Base-by-base conservation (phyloP, 768 basidiomycete genomes). In the Russula compacta region DNA sequence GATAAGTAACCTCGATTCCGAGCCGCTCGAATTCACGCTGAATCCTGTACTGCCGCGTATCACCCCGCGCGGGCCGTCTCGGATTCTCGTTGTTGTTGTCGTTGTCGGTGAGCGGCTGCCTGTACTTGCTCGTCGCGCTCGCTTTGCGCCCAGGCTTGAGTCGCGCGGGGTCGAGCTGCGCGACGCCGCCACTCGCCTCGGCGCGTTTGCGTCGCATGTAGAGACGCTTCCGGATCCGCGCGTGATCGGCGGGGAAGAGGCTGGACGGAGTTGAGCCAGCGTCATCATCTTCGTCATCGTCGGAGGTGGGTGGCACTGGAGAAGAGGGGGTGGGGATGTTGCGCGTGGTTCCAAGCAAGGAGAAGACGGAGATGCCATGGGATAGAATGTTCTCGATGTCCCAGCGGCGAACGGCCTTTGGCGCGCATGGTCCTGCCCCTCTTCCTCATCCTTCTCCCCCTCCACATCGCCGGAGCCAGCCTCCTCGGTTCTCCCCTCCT, bases 191-290 rank as follows among this genome's bases (percentile, higher is more conserved):
- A 33, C 68, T 67, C 36, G 75, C 71, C 33, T 75, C 71, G 3
- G 88, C 87, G 46, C 87, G 79, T 69, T 81, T 84, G 33, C 81
- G 79, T 6, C 87, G 82, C 88, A 89, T 89, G 64, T 86, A 81
- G 6, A 89, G 73, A 42, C 86, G 77, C 60, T 88, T 88, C 60
- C 73, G 73, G 24, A 81, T 64, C n/a, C 79, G 82, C 38, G 83
- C 79, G 7, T 82, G 82, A 9, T 79, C 75, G 1, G 65, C 67
- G 1, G 83, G 82, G 19, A 77, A 80, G 21, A 79, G 73, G 21
- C 46, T 44, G 3, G 51, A 57, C n/a, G 51, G 49, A 1, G 53
- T 54, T 6, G 60, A 3, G 8, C n/a, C n/a, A 0, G 35, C 3
- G 14, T 39, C 29, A 6, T 53, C 51, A 14, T 53, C 56, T 24